Percentiles rank a stretch among this genome's conserved stretches.
Conservation (phyloP, 805 yeast species). For the Barnettozyma sp. region DNA sequence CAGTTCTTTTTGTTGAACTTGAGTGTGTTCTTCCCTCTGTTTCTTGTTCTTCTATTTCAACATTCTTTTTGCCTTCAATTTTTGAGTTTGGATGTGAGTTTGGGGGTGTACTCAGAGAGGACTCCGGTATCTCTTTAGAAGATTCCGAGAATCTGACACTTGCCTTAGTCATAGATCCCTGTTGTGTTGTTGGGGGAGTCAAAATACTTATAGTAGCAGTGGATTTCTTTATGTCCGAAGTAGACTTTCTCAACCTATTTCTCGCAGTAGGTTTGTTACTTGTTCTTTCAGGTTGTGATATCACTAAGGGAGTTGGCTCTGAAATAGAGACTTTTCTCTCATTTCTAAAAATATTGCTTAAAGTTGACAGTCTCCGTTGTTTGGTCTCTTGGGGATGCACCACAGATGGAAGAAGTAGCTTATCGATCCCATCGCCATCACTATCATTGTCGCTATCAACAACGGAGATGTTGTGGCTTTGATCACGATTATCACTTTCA, state of each 20-base stretch:
- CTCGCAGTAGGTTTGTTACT: neutral
- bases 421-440: slow-evolving; percentile 9
- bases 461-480: slow-evolving; percentile 12
- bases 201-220: slow-evolving; percentile 5
- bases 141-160: neutral
- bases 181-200: slow-evolving; percentile 14
- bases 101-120: neutral
- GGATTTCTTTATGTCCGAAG: neutral
- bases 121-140: neutral
- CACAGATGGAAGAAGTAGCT: neutral
- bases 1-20: no score
- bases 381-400: slow-evolving; percentile 16
- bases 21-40: no score
- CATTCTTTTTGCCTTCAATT: slow-evolving; percentile 5
- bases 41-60: slow-evolving; percentile 5
- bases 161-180: neutral
- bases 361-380: slow-evolving; percentile 35
- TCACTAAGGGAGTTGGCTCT: slow-evolving; percentile 6
- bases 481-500: no score
- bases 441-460: slow-evolving; percentile 9
- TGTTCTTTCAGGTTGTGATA: slow-evolving; percentile 3
- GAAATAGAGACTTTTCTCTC: slow-evolving; percentile 23
- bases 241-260: neutral
- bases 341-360: slow-evolving; percentile 28
- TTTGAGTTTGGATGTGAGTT: slow-evolving; percentile 3